phyloP scores from a whole-genome alignment of 129 eudicot genomes.

The Flaveria sonorensis region DNA sequence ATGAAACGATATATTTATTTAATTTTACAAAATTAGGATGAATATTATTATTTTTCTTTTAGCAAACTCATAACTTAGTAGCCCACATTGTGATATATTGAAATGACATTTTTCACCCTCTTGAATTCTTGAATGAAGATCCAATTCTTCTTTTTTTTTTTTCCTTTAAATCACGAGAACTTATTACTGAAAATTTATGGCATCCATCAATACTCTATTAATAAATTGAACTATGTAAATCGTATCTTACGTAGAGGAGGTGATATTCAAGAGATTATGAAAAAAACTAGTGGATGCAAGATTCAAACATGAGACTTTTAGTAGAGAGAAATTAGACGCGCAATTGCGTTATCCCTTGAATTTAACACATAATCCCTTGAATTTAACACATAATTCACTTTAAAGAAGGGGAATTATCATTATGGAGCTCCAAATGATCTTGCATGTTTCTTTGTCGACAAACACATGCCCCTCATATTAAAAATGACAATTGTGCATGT shows the following conservation, averaged over 20 bases:
- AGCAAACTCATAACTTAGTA: not conserved
- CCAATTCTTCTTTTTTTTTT: not conserved
- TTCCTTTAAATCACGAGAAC: too few species aligned
- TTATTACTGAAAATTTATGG: too few species aligned
- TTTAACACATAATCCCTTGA: too few species aligned
- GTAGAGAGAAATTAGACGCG: too few species aligned
- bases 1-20: not conserved
- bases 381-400: not conserved
- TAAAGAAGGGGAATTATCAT: not conserved
- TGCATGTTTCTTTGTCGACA: conserved; percentile 29
- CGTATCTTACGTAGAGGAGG: too few species aligned
- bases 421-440: conserved; percentile 10
- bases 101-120: conserved; percentile 8
- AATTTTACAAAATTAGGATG: not conserved
- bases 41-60: not conserved
- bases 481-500: conserved; percentile 22
- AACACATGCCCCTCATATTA: conserved; percentile 22
- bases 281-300: too few species aligned
- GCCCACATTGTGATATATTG: not conserved
- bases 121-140: not conserved
- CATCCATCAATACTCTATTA: too few species aligned
- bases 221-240: too few species aligned
- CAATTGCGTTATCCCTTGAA: too few species aligned
- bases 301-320: too few species aligned
- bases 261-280: too few species aligned